phyloP scores from a whole-genome alignment of 352 stramenopile species.

The Globisporangium rhizosaccharum region DNA sequence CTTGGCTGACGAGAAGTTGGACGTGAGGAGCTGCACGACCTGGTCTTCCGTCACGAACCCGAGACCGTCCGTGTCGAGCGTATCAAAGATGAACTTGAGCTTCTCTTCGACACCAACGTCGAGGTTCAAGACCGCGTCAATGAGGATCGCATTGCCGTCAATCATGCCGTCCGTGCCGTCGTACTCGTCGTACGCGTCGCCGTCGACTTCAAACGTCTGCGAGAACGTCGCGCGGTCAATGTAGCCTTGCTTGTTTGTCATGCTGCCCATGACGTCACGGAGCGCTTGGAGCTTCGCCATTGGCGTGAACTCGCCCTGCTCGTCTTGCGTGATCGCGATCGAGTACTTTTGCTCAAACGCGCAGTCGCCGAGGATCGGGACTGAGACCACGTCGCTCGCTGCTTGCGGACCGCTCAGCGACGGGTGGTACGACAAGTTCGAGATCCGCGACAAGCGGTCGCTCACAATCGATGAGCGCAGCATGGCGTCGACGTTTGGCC shows the following conservation, averaged over 20 bases:
- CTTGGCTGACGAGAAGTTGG: slow-evolving; percentile 70
- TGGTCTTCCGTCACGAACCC: slow-evolving; percentile 58
- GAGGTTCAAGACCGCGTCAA: slow-evolving; percentile 77
- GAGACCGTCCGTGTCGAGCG: slow-evolving; percentile 47
- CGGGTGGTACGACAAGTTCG: slow-evolving; percentile 47
- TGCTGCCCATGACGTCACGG: slow-evolving; percentile 68
- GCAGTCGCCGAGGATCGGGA: slow-evolving; percentile 66
- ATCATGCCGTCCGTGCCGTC: slow-evolving; percentile 45
- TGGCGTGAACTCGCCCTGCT: slow-evolving; percentile 26
- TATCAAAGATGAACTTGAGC: slow-evolving; percentile 82
- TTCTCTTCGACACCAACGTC: slow-evolving; percentile 72
- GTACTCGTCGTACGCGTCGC: slow-evolving; percentile 52
- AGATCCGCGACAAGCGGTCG: slow-evolving; percentile 44
- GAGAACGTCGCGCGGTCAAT: slow-evolving; percentile 77
- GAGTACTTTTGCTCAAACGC: slow-evolving; percentile 62
- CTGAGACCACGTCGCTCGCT: slow-evolving; percentile 43
- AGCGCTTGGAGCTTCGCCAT: slow-evolving; percentile 63
- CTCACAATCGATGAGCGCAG: slow-evolving; percentile 57
- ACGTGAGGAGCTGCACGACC: slow-evolving; percentile 53
- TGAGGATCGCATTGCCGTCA: slow-evolving; percentile 71
- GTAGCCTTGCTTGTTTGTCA: slow-evolving; percentile 54
- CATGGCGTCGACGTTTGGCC: slow-evolving; percentile 62
- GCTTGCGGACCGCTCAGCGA: slow-evolving; percentile 25
- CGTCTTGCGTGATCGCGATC: slow-evolving; percentile 58
- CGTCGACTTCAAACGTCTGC: slow-evolving; percentile 61